These are phyloP conservation scores for Claviceps sorghi DNA, from an alignment of 2,329 filamentous ascomycete genomes.

Conservation along the genomic window DNA sequence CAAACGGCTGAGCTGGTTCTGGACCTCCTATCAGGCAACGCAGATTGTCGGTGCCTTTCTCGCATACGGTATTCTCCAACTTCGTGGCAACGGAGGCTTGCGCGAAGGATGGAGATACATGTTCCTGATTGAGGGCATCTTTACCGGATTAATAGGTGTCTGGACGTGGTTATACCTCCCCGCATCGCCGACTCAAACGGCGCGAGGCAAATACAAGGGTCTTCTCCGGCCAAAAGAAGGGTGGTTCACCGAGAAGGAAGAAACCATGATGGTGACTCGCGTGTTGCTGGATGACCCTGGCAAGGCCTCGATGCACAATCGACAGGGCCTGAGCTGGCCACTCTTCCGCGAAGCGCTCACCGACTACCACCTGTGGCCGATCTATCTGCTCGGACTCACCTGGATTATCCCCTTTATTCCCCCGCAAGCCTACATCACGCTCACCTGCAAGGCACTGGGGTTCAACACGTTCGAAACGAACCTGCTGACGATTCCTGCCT, in stretches of 20 bases:
- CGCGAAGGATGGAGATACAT: slow-evolving; percentile 5
- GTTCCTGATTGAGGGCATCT: slow-evolving; percentile 3
- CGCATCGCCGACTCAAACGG: slow-evolving; percentile 5
- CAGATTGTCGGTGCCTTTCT: slow-evolving; percentile 15
- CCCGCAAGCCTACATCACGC: slow-evolving; percentile 34
- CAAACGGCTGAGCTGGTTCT: slow-evolving; percentile 17
- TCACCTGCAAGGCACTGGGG: slow-evolving; percentile 32
- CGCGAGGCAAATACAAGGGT: slow-evolving; percentile 5
- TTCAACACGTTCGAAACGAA: slow-evolving; percentile 35
- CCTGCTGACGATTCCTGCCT: slow-evolving; percentile 38
- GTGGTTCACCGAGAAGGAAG: slow-evolving; percentile 42
- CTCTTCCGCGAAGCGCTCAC: slow-evolving; percentile 32
- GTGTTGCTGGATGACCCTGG: slow-evolving; percentile 39
- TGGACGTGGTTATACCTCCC: slow-evolving; percentile 4
- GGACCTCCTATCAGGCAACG: slow-evolving; percentile 14
- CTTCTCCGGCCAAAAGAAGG: slow-evolving; percentile 19
- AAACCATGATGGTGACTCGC: slow-evolving; percentile 44
- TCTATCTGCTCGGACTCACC: slow-evolving; percentile 35
- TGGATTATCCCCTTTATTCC: slow-evolving; percentile 33
- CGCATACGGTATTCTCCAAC: slow-evolving; percentile 15
- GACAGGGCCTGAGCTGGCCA: slow-evolving; percentile 34
- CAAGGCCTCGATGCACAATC: slow-evolving; percentile 40
- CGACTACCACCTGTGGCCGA: slow-evolving; percentile 41
- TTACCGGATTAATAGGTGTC: slow-evolving; percentile 5
- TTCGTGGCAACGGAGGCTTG: slow-evolving; percentile 3